A percentile compares a stretch with the other conserved stretches of the same genome.
Evolutionary conservation across 2,329 filamentous ascomycete species (phyloP).

Genomic region (Fusarium virguliforme): DNA sequence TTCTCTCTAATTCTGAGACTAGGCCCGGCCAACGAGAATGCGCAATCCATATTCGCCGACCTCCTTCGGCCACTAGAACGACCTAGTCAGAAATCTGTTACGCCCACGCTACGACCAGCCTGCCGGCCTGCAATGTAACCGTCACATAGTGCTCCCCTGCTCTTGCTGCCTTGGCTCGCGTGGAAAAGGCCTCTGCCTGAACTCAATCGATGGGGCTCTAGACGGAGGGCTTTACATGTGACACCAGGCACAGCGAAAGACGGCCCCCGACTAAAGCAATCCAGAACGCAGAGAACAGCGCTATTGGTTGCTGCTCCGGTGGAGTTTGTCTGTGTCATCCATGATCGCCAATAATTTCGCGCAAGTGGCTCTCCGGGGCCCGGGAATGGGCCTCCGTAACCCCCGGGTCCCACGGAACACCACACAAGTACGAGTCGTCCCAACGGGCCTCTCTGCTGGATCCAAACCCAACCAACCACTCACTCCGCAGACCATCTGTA

Average conservation of each 20-base stretch:
- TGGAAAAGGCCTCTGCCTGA: neutral
- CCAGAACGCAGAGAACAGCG: neutral
- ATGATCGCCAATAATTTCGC: slow-evolving; percentile 4
- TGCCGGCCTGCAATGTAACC: slow-evolving; percentile 5
- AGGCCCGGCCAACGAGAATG: neutral
- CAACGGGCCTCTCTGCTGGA: neutral
- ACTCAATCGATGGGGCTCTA: no score
- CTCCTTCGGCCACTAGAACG: neutral
- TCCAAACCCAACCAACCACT: neutral
- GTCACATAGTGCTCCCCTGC: no score
- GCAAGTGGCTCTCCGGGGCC: slow-evolving; percentile 1
- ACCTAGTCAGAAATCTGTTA: neutral
- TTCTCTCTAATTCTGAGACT: neutral
- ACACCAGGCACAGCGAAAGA: neutral
- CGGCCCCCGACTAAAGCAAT: neutral
- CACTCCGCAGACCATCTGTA: neutral
- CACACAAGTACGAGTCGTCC: neutral
- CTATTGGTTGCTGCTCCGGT: neutral
- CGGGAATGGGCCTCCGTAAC: neutral
- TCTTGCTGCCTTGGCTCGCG: neutral
- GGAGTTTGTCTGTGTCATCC: slow-evolving; percentile 2
- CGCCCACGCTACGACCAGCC: no score
- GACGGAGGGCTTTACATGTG: neutral
- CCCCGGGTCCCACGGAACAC: neutral
- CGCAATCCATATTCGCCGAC: neutral